phyloP scores from a whole-genome alignment of 1,284 basidiomycete species.

The Flammula alnicola region DNA sequence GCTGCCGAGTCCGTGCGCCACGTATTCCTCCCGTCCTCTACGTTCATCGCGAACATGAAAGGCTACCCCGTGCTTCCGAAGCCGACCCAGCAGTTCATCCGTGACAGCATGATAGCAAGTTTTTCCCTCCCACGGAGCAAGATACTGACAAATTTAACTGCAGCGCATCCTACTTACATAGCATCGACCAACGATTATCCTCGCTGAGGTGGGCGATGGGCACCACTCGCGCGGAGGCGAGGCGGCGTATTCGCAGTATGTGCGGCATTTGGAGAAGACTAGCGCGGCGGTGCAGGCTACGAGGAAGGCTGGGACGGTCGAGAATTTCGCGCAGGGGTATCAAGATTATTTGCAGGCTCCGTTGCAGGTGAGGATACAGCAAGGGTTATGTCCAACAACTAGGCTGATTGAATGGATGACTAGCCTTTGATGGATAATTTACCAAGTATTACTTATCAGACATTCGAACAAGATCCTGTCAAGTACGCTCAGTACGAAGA shows the following conservation, averaged over 20 bases:
- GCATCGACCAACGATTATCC: slow-evolving; percentile 83
- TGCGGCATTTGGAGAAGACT: slow-evolving; percentile 82
- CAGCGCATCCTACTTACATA: slow-evolving; percentile 41
- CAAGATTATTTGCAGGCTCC: slow-evolving; percentile 97
- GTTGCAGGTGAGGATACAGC: slow-evolving; percentile 64
- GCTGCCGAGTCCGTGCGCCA: slow-evolving; percentile 89
- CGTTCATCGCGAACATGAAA: slow-evolving; percentile 95
- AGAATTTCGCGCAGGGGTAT: slow-evolving; percentile 91
- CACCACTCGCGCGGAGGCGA: slow-evolving; percentile 84
- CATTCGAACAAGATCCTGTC: slow-evolving; percentile 96
- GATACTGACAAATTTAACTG: neutral
- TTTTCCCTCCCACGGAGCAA: slow-evolving; percentile 11
- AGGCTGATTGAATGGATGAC: slow-evolving; percentile 11
- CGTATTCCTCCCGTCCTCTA: slow-evolving; percentile 86
- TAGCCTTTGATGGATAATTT: slow-evolving; percentile 98
- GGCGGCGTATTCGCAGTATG: slow-evolving; percentile 89
- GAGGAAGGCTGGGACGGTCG: slow-evolving; percentile 71
- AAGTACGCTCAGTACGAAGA: slow-evolving; percentile 98
- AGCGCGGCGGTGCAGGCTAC: slow-evolving; percentile 65
- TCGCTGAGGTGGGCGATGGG: slow-evolving; percentile 68
- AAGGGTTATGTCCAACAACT: neutral
- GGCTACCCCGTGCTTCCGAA: slow-evolving; percentile 98
- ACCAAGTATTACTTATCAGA: slow-evolving; percentile 94
- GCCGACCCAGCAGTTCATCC: slow-evolving; percentile 86
- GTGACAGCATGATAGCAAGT: slow-evolving; percentile 84